These are phyloP conservation scores for Alternaria conjuncta DNA, from an alignment of 2,329 filamentous ascomycete species.

Conservation along the genomic window DNA sequence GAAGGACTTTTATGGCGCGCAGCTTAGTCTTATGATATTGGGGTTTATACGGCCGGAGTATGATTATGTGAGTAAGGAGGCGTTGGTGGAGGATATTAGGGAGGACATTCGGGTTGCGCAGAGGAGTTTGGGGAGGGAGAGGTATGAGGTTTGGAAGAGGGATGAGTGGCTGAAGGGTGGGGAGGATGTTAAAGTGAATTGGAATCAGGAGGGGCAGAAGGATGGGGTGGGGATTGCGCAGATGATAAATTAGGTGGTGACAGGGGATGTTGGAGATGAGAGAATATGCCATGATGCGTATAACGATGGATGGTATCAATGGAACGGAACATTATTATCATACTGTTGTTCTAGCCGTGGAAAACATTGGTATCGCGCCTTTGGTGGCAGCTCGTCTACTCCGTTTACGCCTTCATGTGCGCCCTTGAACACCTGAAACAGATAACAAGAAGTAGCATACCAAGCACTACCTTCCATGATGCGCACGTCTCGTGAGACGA, in stretches of 20 bases:
- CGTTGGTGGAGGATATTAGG: constrained; percentile 84
- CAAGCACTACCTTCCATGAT: neutral
- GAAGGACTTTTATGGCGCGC: constrained; percentile 82
- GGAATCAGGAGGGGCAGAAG: constrained; percentile 12
- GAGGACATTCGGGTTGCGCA: constrained; percentile 85
- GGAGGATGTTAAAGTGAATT: constrained; percentile 3
- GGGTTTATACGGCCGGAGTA: constrained; percentile 90
- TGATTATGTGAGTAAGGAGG: constrained; percentile 85
- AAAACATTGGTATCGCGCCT: neutral
- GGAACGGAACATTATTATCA: neutral
- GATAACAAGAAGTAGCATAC: neutral
- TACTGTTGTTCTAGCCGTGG: neutral
- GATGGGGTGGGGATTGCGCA: constrained; percentile 14
- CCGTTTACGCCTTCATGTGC: neutral
- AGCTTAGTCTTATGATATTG: constrained; percentile 79
- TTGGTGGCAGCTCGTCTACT: neutral
- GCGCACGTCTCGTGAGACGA: neutral
- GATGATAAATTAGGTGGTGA: constrained; percentile 15
- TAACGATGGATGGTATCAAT: neutral
- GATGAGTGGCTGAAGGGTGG: constrained; percentile 48
- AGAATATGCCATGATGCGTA: neutral
- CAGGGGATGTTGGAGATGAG: neutral
- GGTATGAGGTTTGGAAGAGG: constrained; percentile 62
- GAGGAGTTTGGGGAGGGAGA: constrained; percentile 70
- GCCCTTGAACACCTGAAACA: neutral